Evolutionary conservation across 2,329 filamentous ascomycete genomes (phyloP).

Genomic region (Helminthosporium solani): DNA sequence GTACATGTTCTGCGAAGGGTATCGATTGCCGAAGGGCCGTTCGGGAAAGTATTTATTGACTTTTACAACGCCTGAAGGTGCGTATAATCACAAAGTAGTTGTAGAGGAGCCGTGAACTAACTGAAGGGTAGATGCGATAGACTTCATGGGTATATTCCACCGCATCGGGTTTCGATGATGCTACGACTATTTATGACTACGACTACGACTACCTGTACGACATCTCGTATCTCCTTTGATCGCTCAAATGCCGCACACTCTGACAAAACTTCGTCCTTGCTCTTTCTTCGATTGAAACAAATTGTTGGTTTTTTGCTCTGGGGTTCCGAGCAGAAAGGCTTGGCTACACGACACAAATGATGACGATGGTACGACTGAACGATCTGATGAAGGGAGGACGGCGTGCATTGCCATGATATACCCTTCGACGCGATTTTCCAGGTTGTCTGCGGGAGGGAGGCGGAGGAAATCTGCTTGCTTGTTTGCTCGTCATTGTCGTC

Average conservation of each 20-base stretch:
- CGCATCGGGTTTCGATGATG: conserved; percentile 18
- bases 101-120: neutral
- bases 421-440: conserved; percentile 20
- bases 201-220: neutral
- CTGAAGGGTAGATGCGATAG: conserved; percentile 23
- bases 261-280: too few species aligned
- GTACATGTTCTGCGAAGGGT: conserved; percentile 56
- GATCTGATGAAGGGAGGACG: conserved; percentile 30
- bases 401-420: conserved; percentile 37
- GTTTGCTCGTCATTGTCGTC: neutral
- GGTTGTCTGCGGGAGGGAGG: neutral
- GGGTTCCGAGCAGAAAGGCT: neutral
- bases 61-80: conserved; percentile 37
- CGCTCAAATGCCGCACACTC: too few species aligned
- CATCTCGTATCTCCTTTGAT: neutral
- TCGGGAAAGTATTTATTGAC: conserved; percentile 37
- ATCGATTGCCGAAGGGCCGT: conserved; percentile 38
- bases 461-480: neutral
- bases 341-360: neutral
- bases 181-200: neutral
- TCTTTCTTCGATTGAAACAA: too few species aligned
- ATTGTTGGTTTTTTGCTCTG: neutral
- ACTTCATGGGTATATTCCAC: conserved; percentile 37
- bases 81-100: conserved; percentile 1
- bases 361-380: conserved; percentile 19